A percentile compares a stretch with the other conserved stretches of the same genome.
These are phyloP conservation scores for Pyrenochaeta sp. DNA, from an alignment of 2,329 filamentous ascomycete species.

Conservation along the genomic window DNA sequence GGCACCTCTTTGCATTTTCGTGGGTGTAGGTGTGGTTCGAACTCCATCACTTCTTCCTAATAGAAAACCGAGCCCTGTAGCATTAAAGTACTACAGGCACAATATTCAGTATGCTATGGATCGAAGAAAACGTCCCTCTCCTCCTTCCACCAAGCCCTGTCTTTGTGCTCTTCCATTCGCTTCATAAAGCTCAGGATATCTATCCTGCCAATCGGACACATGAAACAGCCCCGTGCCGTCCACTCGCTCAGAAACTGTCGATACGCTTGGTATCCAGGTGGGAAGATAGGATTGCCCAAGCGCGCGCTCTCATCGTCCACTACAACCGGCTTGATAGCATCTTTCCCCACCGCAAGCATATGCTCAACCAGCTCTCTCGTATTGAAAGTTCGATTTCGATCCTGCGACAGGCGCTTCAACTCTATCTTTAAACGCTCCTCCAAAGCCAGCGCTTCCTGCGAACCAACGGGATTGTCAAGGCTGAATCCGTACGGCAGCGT, in stretches of 20 bases:
- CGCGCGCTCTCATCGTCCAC: slow-evolving; percentile 3
- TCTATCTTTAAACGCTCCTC: slow-evolving; percentile 5
- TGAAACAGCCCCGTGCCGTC: slow-evolving; percentile 17
- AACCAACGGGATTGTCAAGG: slow-evolving; percentile 14
- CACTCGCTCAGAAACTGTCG: slow-evolving; percentile 19
- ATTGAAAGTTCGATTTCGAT: not conserved
- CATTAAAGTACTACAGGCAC: not conserved
- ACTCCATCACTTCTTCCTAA: too few species aligned
- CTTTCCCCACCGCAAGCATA: slow-evolving; percentile 8
- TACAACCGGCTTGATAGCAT: slow-evolving; percentile 10
- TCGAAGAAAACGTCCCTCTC: slow-evolving; percentile 1
- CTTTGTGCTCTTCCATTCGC: slow-evolving; percentile 13
- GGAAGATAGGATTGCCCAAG: slow-evolving; percentile 18
- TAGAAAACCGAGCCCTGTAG: not conserved
- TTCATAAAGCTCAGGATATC: slow-evolving; percentile 12
- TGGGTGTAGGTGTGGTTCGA: not conserved
- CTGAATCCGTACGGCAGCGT: slow-evolving; percentile 10
- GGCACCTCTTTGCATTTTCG: not conserved
- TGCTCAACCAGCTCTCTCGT: slow-evolving; percentile 12
- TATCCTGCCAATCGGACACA: slow-evolving; percentile 4
- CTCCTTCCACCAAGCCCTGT: slow-evolving; percentile 17
- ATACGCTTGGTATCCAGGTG: slow-evolving; percentile 20
- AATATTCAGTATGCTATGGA: not conserved
- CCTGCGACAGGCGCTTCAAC: slow-evolving; percentile 4
- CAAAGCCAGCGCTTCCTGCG: slow-evolving; percentile 8